Percentiles rank a stretch among this genome's conserved stretches.
These are phyloP conservation scores for Clausena lansium DNA, from an alignment of 345 rosid species.

Conservation along the genomic window DNA sequence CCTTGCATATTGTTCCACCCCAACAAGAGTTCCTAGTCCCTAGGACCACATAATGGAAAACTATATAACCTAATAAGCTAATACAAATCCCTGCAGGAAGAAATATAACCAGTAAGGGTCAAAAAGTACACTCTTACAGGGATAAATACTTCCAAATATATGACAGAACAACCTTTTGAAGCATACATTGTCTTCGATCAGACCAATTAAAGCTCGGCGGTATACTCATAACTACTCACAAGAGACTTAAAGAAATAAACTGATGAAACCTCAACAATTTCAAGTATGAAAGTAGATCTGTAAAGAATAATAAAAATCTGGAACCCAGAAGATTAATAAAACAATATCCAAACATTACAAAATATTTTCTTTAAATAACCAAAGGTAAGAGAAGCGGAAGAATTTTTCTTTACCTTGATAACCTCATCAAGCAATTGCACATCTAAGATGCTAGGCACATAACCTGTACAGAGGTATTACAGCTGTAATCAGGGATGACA, in stretches of 20 bases:
- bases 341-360: not conserved
- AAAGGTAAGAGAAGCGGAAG: not conserved
- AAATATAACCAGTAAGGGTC: not conserved
- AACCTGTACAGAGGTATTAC: constrained; percentile 50
- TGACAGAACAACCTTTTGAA: not conserved
- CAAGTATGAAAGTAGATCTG: not conserved
- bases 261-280: constrained; percentile 1
- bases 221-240: not conserved
- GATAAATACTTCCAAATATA: not conserved
- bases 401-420: constrained; percentile 48
- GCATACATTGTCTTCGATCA: not conserved
- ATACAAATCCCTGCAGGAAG: not conserved
- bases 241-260: not conserved
- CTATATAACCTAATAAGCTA: not conserved
- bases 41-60: not conserved
- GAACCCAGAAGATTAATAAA: not conserved
- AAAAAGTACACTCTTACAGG: not conserved
- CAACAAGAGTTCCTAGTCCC: not conserved
- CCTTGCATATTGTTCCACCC: not conserved
- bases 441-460: constrained; percentile 71
- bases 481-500: constrained; percentile 7
- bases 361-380: not conserved
- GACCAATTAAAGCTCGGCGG: not conserved
- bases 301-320: not conserved
- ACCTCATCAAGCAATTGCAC: constrained; percentile 87